Percentiles rank a stretch among this genome's conserved stretches.
These are phyloP conservation scores for Fibroporia radiculosa DNA, from an alignment of 768 basidiomycete genomes.

Conservation along the genomic window DNA sequence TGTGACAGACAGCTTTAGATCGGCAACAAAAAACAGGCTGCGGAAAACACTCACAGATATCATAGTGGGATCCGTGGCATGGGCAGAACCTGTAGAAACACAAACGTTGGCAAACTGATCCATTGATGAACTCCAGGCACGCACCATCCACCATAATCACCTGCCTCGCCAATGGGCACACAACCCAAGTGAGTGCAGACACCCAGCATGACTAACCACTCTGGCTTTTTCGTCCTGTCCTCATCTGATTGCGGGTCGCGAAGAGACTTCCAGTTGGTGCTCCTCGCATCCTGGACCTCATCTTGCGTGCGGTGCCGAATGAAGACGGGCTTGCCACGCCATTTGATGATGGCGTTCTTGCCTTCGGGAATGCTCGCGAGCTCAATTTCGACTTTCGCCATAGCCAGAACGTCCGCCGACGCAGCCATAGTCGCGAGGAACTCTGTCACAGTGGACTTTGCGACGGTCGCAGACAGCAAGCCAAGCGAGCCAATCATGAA, in stretches of 20 bases:
- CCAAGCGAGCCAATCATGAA: constrained; percentile 91
- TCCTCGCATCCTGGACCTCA: constrained; percentile 91
- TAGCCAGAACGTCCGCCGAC: constrained; percentile 93
- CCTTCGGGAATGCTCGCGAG: constrained; percentile 88
- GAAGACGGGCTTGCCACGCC: constrained; percentile 99
- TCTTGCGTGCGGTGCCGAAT: constrained; percentile 89
- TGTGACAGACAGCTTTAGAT: constrained; percentile 21
- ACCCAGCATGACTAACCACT: constrained; percentile 91
- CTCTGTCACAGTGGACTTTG: constrained; percentile 89
- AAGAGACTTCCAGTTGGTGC: constrained; percentile 74
- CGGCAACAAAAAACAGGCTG: constrained; percentile 3
- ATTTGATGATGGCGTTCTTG: constrained; percentile 96
- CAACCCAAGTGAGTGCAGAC: constrained; percentile 98
- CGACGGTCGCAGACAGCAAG: constrained; percentile 87
- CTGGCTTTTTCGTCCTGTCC: constrained; percentile 83
- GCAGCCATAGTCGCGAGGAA: constrained; percentile 96
- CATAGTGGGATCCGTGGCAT: constrained; percentile 98
- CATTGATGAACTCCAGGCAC: constrained; percentile 19
- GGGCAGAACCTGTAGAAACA: constrained; percentile 72
- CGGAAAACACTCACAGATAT: constrained; percentile 66
- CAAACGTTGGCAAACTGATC: background rate
- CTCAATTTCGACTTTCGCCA: constrained; percentile 97
- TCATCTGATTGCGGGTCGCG: constrained; percentile 93
- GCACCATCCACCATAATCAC: constrained; percentile 96
- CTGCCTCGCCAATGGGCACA: constrained; percentile 96